These are phyloP conservation scores for Daucus carota DNA, from an alignment of 129 eudicot species.

Conservation along the genomic window DH1_v3.0 NC_030386.2:3505501-3506000, in stretches of 20 bases:
- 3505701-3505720: neutral
- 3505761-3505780: neutral
- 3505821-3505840: neutral
- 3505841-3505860: neutral
- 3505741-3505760: neutral
- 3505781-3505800: neutral
- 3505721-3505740: neutral
- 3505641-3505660: conserved; percentile 93
- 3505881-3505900: neutral
- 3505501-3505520: conserved; percentile 42
- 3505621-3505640: conserved; percentile 81
- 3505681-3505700: conserved; percentile 61
- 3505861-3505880: neutral
- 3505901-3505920: neutral
- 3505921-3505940: neutral
- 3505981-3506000: neutral
- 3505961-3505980: neutral
- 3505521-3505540: conserved; percentile 27
- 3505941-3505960: neutral
- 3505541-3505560: conserved; percentile 76
- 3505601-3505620: conserved; percentile 70
- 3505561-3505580: conserved; percentile 74
- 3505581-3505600: conserved; percentile 72
- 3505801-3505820: neutral
- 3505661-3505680: conserved; percentile 92